Evolutionary conservation across 305 asterid genomes (phyloP), one percentile per base, ranked within the genome.

Genomic region (Salvia sclarea): DNA sequence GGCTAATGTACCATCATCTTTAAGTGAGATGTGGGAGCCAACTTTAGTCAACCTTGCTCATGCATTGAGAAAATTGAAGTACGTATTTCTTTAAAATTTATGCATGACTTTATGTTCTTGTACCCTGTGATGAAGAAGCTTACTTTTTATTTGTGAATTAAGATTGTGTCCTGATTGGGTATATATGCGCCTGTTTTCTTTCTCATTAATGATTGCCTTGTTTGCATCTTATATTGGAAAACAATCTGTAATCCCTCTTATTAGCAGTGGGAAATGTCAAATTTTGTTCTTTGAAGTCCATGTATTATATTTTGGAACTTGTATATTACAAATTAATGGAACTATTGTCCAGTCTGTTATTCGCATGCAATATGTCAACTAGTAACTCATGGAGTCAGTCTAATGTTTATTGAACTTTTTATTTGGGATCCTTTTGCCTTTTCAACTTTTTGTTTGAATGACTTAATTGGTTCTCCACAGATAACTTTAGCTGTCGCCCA

Each of bases 21-120:
- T 86, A 72, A 88, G 84, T 77, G 98, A 89, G 87, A 85, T 84
- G 88, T 94, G 99, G 99, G 99, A 94, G 80, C 92, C 98, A 66
- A 94, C 99, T 25, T 71, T 94, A 33, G 92, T 91, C 76, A 94
- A 91, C 79, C 91, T 94, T 70, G 99, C 98, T 81, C 98, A 94
- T 78, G 91, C 97, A 17, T 78, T 94, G 81, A 83, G 99, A 77
- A 94, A 94, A 82, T 76, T 89, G 31, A 88, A 79, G 99, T 91
- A 83, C 0, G 95, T 64, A 30, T 61, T 62, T 31, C 40, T 56
- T 53, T 12, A 18, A n/a, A n/a, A n/a, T n/a, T n/a, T n/a, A n/a
- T n/a, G n/a, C n/a, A 30, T 4, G 25, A 48, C 21, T 65, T 16
- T n/a, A 8, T 48, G 37, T 66, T 21, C 38, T 37, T 35, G 14